Evolutionary conservation across 2,329 filamentous ascomycete species (phyloP), one percentile per base, ranked within the genome.

Genomic region (Xylogone sp.): DNA sequence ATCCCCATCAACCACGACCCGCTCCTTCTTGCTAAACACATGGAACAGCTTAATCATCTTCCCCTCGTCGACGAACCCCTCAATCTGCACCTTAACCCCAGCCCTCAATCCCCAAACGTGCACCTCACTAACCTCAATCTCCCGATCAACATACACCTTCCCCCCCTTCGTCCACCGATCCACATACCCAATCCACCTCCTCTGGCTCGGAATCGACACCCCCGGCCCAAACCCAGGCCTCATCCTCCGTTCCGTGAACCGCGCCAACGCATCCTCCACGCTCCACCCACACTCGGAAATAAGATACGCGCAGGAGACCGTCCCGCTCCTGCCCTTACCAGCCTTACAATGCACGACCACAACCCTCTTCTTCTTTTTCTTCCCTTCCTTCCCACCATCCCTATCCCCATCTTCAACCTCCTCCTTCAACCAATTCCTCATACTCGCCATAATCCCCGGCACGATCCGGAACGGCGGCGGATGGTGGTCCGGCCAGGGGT

Each of bases 321-420:
- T 96, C 3, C 94, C 94, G 58, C 90, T 96, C 47, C 94, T 79
- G 1, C 94, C 94, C 70, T 99, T 99, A 2, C 94, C 94, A 1
- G 94, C 94, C 68, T 97, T 97, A 75, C 94, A 97, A 69, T 99
- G 94, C 7, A 97, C 90, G 6, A 97, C 92, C 0, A 87, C 87
- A 0, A 97, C 90, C 29, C 90, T 77, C 49, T 68, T 66, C 13
- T 60, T 61, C 45, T 67, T 63, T 13, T 62, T 55, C 5, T 62
- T 57, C 5, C 53, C 50, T 49, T 64, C 27, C 43, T 50, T 18
- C 27, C 43, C 27, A 20, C 45, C 42, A n/a, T 50, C 46, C 44
- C n/a, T n/a, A n/a, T 52, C 48, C 16, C 21, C 29, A 62, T 27
- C 66, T 56, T 71, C 67, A 2, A 73, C 61, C 12, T 47, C 75